These are phyloP conservation scores for Paramecium primaurelia DNA, from an alignment of 73 alveolate species.

Conservation along the genomic window DNA sequence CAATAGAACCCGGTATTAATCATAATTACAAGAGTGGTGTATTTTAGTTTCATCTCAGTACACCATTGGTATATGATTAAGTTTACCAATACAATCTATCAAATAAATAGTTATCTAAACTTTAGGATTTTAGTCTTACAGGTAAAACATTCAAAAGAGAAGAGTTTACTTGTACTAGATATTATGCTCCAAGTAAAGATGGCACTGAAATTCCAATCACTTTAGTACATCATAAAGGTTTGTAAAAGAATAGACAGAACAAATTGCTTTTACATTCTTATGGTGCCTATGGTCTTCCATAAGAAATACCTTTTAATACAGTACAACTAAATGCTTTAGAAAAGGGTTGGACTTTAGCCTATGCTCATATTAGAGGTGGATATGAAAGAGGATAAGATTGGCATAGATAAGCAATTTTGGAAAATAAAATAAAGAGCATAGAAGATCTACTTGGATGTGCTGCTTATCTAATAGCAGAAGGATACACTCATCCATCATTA, in stretches of 20 bases:
- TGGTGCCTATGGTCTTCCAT: conserved; percentile 89
- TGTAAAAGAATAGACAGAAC: conserved; percentile 59
- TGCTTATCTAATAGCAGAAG: conserved; percentile 69
- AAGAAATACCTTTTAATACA: conserved; percentile 67
- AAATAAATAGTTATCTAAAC: conserved; percentile 21
- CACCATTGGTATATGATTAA: conserved; percentile 76
- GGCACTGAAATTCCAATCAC: conserved; percentile 83
- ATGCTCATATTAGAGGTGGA: conserved; percentile 91
- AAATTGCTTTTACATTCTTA: conserved; percentile 64
- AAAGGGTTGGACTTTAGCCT: conserved; percentile 85
- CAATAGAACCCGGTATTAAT: conserved; percentile 79
- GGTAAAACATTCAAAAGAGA: conserved; percentile 75
- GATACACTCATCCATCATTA: conserved; percentile 78
- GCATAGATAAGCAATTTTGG: conserved; percentile 81
- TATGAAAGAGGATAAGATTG: conserved; percentile 85
- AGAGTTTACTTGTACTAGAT: conserved; percentile 65
- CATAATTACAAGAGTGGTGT: conserved; percentile 63
- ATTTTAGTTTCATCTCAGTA: conserved; percentile 66
- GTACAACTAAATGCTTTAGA: conserved; percentile 81
- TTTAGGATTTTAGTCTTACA: conserved; percentile 61
- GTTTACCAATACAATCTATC: conserved; percentile 65
- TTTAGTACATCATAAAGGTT: conserved; percentile 58
- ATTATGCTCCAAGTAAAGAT: conserved; percentile 78
- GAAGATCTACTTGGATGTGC: conserved; percentile 78
- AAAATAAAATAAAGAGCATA: conserved; percentile 67